Evolutionary conservation across 2,329 filamentous ascomycete species (phyloP).

Genomic region (Hymenoscyphus linearis): DNA sequence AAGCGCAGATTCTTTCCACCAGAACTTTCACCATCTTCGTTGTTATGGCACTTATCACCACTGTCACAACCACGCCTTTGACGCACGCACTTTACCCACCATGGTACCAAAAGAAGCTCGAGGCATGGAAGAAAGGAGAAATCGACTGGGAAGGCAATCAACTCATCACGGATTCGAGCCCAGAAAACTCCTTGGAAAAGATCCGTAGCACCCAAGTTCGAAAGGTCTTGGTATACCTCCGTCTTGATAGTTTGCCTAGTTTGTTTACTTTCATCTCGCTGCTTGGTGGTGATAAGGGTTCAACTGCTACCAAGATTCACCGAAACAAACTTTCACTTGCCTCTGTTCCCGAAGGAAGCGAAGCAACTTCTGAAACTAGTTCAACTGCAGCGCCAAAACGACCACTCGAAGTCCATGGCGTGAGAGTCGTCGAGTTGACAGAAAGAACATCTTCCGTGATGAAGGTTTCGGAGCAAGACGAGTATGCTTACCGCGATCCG

Average conservation of each 20-base stretch:
- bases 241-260: constrained; percentile 77
- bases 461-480: constrained; percentile 79
- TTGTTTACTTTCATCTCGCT: constrained; percentile 79
- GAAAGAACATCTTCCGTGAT: constrained; percentile 94
- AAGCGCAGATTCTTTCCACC: constrained; percentile 74
- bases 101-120: constrained; percentile 69
- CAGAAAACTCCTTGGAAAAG: constrained; percentile 40
- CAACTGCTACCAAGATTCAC: constrained; percentile 31
- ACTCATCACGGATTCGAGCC: constrained; percentile 34
- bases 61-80: constrained; percentile 75
- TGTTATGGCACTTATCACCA: constrained; percentile 86
- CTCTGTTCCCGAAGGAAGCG: constrained; percentile 26
- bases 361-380: constrained; percentile 21
- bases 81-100: constrained; percentile 69
- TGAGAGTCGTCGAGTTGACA: constrained; percentile 82
- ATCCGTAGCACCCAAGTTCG: constrained; percentile 48
- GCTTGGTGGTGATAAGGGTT: constrained; percentile 52
- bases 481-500: constrained; percentile 68
- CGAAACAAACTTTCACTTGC: constrained; percentile 30
- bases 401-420: constrained; percentile 51
- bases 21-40: constrained; percentile 91
- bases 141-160: constrained; percentile 77
- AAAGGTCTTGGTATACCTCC: constrained; percentile 72
- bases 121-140: constrained; percentile 73
- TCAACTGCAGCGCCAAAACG: constrained; percentile 19